phyloP scores from a whole-genome alignment of 2,329 filamentous ascomycete genomes.

The Blumeria hordei region DNA sequence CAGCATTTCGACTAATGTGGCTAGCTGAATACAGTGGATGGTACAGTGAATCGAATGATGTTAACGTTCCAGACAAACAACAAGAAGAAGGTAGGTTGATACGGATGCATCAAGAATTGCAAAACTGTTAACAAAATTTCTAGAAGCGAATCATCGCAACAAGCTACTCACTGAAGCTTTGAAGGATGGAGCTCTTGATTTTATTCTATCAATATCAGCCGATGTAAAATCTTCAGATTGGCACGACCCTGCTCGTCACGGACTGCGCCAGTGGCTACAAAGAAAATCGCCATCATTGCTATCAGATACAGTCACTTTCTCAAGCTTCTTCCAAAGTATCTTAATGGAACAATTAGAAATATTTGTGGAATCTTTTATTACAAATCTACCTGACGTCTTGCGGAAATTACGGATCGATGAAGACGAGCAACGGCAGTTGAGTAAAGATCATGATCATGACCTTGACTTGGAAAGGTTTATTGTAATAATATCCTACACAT shows the following conservation, averaged over 20 bases:
- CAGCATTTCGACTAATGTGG: conserved; percentile 66
- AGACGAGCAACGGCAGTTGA: conserved; percentile 58
- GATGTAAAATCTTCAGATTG: conserved; percentile 62
- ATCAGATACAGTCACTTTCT: conserved; percentile 42
- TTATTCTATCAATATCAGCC: conserved; percentile 62
- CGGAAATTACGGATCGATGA: conserved; percentile 70
- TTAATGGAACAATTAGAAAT: conserved; percentile 64
- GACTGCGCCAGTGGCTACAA: conserved; percentile 61
- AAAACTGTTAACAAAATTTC: conserved; percentile 2
- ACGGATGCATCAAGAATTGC: background rate
- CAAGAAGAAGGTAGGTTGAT: conserved; percentile 25
- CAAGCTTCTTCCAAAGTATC: conserved; percentile 43
- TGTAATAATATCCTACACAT: conserved; percentile 76
- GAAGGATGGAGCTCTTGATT: conserved; percentile 79
- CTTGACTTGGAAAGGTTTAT: conserved; percentile 72
- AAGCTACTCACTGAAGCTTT: conserved; percentile 53
- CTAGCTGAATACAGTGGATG: conserved; percentile 79
- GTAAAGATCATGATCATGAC: conserved; percentile 39
- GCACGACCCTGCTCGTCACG: conserved; percentile 67
- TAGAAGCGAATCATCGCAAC: conserved; percentile 45
- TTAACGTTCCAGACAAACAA: conserved; percentile 37
- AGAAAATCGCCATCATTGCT: conserved; percentile 50
- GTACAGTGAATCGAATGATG: conserved; percentile 48
- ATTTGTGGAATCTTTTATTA: conserved; percentile 81
- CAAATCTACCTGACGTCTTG: conserved; percentile 81